Conservation (phyloP, 768 basidiomycete species). For the Collybia mongolica region DNA sequence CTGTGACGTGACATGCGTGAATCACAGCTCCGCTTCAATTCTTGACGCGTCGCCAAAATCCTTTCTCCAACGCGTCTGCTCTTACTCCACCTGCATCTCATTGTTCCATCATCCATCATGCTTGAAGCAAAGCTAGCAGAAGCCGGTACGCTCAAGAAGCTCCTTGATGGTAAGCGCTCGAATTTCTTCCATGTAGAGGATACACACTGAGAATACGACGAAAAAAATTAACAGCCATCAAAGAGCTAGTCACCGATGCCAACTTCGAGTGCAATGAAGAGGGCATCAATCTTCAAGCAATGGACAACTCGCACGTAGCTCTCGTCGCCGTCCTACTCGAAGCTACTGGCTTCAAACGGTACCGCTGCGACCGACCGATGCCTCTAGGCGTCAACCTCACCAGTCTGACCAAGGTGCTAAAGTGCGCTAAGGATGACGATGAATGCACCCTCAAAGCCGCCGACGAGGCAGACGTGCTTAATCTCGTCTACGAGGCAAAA, state of each 20-base stretch:
- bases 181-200: background rate
- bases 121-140: slow-evolving; percentile 90
- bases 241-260: slow-evolving; percentile 95
- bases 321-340: slow-evolving; percentile 87
- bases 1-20: slow-evolving; percentile 15
- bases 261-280: slow-evolving; percentile 98
- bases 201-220: background rate
- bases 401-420: slow-evolving; percentile 91
- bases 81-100: slow-evolving; percentile 21
- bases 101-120: slow-evolving; percentile 39
- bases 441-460: slow-evolving; percentile 86
- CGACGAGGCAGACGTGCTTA: slow-evolving; percentile 88
- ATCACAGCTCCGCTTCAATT: slow-evolving; percentile 31
- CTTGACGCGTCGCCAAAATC: slow-evolving; percentile 25
- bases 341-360: slow-evolving; percentile 77
- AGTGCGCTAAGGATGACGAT: slow-evolving; percentile 97
- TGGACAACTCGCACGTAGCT: slow-evolving; percentile 99
- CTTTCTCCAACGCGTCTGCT: slow-evolving; percentile 4
- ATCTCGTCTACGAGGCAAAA: slow-evolving; percentile 86
- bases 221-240: slow-evolving; percentile 66
- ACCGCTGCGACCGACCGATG: slow-evolving; percentile 95
- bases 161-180: slow-evolving; percentile 76
- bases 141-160: slow-evolving; percentile 87
- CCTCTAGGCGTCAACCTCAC: slow-evolving; percentile 85
- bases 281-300: slow-evolving; percentile 93